Percentiles rank a stretch among this genome's conserved stretches.
These are phyloP conservation scores for Curvularia verruculosa DNA, from an alignment of 2,329 filamentous ascomycete genomes.

Conservation along the genomic window DNA sequence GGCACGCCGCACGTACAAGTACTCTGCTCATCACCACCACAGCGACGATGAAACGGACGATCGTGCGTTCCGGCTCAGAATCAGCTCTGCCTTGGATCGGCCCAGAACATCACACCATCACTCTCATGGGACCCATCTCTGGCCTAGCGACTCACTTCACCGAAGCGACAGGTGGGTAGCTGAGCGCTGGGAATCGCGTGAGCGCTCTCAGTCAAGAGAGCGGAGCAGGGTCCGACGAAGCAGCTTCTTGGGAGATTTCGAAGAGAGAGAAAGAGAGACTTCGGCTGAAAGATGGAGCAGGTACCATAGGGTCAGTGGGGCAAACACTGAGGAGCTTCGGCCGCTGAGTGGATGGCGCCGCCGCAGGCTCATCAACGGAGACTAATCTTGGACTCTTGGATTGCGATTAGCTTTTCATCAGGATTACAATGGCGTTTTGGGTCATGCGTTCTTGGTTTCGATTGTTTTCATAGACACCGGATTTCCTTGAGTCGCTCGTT, in stretches of 20 bases:
- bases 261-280: constrained; percentile 21
- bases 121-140: constrained; percentile 15
- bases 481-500: constrained; percentile 4
- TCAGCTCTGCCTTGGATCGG: constrained; percentile 30
- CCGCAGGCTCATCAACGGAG: constrained; percentile 8
- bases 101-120: constrained; percentile 24
- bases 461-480: background rate
- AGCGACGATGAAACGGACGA: constrained; percentile 25
- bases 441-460: background rate
- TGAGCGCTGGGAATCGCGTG: constrained; percentile 36
- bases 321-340: constrained; percentile 39
- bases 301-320: constrained; percentile 36
- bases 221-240: constrained; percentile 9
- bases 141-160: constrained; percentile 31
- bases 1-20: constrained; percentile 12
- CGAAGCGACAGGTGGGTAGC: constrained; percentile 35
- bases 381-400: background rate
- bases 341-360: constrained; percentile 36
- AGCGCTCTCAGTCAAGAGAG: constrained; percentile 22
- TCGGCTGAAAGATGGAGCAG: constrained; percentile 32
- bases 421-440: background rate
- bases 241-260: constrained; percentile 21
- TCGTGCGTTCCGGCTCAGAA: constrained; percentile 30
- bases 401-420: background rate
- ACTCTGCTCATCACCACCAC: constrained; percentile 12